A percentile compares a stretch with the other conserved stretches of the same genome.
Conservation (phyloP, 768 basidiomycete species). For the Russula emetica region DNA sequence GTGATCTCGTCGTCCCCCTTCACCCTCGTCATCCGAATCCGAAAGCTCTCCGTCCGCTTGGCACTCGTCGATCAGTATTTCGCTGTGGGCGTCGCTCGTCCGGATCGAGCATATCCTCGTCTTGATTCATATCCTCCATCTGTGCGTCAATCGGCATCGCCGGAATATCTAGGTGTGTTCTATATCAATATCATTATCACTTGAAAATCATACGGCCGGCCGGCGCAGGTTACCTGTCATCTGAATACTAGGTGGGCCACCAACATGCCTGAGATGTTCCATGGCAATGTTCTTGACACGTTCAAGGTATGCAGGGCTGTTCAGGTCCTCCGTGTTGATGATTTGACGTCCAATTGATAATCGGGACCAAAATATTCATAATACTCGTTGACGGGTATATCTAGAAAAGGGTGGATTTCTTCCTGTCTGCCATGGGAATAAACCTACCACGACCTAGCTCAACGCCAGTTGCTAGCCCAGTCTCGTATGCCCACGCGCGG, state of each 20-base stretch:
- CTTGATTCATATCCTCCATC: conserved; percentile 75
- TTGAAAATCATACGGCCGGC: not conserved
- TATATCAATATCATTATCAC: not conserved
- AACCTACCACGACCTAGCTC: conserved; percentile 76
- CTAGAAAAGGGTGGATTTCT: conserved; percentile 40
- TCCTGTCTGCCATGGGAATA: conserved; percentile 11
- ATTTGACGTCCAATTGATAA: conserved; percentile 90
- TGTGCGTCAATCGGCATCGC: conserved; percentile 76
- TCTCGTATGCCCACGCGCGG: conserved; percentile 96
- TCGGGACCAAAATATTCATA: conserved; percentile 99
- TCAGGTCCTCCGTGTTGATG: conserved; percentile 93
- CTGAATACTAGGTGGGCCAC: conserved; percentile 89
- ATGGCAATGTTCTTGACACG: conserved; percentile 90
- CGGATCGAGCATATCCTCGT: conserved; percentile 76
- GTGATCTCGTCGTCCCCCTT: conserved; percentile 75
- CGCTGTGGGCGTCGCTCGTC: conserved; percentile 73
- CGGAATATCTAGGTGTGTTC: conserved; percentile 64
- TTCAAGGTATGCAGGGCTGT: conserved; percentile 87
- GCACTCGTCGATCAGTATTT: conserved; percentile 71
- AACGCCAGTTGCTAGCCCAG: conserved; percentile 95
- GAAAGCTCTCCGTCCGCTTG: conserved; percentile 88
- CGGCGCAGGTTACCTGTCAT: conserved; percentile 65
- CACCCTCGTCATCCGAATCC: conserved; percentile 97
- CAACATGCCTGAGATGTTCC: conserved; percentile 81
- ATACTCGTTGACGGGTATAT: conserved; percentile 98